phyloP scores from a whole-genome alignment of 208 protist genomes.

The Entamoeba invadens region DNA sequence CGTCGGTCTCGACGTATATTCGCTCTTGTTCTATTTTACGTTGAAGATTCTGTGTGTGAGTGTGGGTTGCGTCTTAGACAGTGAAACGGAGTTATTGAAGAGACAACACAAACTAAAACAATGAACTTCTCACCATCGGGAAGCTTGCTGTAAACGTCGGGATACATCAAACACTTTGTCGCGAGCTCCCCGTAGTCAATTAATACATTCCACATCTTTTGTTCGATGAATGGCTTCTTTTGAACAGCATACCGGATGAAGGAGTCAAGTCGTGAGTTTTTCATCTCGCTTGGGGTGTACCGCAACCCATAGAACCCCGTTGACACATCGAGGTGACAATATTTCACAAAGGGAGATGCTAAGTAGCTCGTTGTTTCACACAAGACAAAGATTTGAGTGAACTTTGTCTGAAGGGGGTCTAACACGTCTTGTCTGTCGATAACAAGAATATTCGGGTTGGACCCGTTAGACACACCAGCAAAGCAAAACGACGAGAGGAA shows the following conservation, averaged over 20 bases:
- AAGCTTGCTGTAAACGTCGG: not conserved
- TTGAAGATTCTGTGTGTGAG: not conserved
- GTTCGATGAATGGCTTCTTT: not conserved
- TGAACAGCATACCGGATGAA: not conserved
- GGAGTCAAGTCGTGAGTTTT: not conserved
- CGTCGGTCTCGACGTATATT: not conserved
- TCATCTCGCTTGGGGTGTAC: not conserved
- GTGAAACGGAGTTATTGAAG: not conserved
- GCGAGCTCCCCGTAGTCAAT: not conserved
- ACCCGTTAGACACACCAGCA: not conserved
- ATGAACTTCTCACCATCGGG: not conserved
- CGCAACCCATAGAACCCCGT: not conserved
- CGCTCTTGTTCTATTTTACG: not conserved
- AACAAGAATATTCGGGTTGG: not conserved
- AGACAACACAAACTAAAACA: not conserved
- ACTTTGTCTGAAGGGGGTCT: not conserved
- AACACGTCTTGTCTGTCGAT: not conserved
- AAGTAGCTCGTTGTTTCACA: not conserved
- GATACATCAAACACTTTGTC: not conserved
- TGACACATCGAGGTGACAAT: not conserved
- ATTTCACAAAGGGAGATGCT: not conserved
- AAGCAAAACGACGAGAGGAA: not conserved
- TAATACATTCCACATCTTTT: not conserved
- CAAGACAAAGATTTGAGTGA: not conserved
- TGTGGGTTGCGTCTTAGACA: too few relatives aligned